These are phyloP conservation scores for Aciculosporium take DNA, from an alignment of 2,329 filamentous ascomycete species.

Conservation along the genomic window DNA sequence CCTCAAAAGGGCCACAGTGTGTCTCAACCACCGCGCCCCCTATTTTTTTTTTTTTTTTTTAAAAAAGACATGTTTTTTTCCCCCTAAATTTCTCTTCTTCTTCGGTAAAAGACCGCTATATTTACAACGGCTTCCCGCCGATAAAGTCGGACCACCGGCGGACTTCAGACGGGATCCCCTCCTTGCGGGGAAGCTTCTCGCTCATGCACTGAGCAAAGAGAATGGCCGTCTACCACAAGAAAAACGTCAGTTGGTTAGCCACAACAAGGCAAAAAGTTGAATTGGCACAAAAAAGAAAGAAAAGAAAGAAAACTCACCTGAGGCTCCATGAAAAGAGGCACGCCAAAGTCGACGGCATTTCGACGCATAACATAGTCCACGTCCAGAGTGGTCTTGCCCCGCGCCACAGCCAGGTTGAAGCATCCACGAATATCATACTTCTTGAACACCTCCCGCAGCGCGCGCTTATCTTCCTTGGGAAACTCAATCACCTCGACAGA, in stretches of 20 bases:
- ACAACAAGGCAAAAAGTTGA: neutral
- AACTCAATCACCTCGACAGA: constrained; percentile 87
- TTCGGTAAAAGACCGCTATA: neutral
- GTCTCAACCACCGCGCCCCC: too few relatives aligned
- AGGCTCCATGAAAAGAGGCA: constrained; percentile 96
- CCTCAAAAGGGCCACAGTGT: too few relatives aligned
- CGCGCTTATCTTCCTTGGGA: constrained; percentile 90
- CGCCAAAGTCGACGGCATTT: constrained; percentile 96
- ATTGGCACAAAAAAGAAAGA: neutral
- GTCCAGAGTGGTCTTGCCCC: constrained; percentile 73
- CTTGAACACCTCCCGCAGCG: constrained; percentile 85
- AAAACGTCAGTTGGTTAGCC: neutral
- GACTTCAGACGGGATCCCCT: constrained; percentile 84
- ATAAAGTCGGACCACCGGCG: constrained; percentile 93
- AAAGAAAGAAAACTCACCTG: constrained; percentile 50
- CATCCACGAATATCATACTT: constrained; percentile 93
- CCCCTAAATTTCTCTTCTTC: neutral
- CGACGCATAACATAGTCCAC: constrained; percentile 97
- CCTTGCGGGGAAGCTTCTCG: constrained; percentile 79
- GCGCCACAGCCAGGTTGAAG: constrained; percentile 80
- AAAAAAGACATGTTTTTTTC: neutral
- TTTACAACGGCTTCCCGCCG: constrained; percentile 61
- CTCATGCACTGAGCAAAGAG: constrained; percentile 96
- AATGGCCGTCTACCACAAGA: constrained; percentile 60
- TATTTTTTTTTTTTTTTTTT: neutral